Evolutionary conservation across 1,139 yeast species (phyloP).

Genomic region (Blastobotrys indianensis): DNA sequence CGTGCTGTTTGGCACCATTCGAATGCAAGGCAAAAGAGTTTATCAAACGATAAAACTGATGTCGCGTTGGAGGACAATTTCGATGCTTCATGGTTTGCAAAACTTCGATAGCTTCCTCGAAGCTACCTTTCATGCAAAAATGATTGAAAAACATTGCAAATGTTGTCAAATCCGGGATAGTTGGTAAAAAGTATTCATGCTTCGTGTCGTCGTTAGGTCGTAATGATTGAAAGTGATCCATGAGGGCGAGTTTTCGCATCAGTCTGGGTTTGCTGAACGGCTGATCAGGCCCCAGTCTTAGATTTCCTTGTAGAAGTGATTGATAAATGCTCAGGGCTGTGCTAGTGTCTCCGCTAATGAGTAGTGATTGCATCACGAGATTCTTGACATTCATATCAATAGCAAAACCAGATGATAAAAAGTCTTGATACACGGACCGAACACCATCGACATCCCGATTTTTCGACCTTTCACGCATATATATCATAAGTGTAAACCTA

Average conservation of each 20-base stretch:
- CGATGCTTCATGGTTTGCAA: slow-evolving; percentile 7
- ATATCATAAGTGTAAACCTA: slow-evolving; percentile 20
- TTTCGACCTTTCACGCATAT: slow-evolving; percentile 17
- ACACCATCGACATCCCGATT: slow-evolving; percentile 16
- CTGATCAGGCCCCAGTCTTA: not conserved
- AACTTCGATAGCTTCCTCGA: slow-evolving; percentile 7
- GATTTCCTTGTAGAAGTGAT: slow-evolving; percentile 1
- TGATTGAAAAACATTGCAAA: slow-evolving; percentile 16
- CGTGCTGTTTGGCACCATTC: not conserved
- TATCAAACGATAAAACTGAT: slow-evolving; percentile 8
- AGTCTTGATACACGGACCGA: slow-evolving; percentile 14
- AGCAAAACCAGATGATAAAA: slow-evolving; percentile 13
- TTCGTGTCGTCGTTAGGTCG: slow-evolving; percentile 1
- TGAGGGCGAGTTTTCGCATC: slow-evolving; percentile 14
- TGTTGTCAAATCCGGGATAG: slow-evolving; percentile 17
- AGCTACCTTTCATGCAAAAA: slow-evolving; percentile 11
- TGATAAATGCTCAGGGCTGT: slow-evolving; percentile 8
- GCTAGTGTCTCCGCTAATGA: slow-evolving; percentile 14
- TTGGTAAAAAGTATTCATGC: slow-evolving; percentile 15
- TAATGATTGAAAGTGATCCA: slow-evolving; percentile 15
- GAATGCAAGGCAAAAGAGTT: not conserved
- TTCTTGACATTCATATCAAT: slow-evolving; percentile 19
- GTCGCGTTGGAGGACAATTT: slow-evolving; percentile 5
- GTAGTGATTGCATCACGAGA: slow-evolving; percentile 14
- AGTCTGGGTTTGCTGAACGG: slow-evolving; percentile 4